Conservation (phyloP, 768 basidiomycete genomes). For the Russula olivacea region DNA sequence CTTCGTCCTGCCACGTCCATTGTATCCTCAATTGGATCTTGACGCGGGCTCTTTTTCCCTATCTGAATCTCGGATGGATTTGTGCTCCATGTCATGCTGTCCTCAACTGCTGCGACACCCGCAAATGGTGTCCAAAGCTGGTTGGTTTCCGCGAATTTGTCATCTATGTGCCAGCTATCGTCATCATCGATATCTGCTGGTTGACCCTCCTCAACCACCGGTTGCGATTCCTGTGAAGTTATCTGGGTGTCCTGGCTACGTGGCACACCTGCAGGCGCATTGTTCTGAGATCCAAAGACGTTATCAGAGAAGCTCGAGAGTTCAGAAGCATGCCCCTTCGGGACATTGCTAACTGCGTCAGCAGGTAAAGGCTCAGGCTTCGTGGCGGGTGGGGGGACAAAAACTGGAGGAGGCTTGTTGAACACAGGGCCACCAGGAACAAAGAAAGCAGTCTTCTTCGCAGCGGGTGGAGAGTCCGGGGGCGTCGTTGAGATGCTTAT, state of each 20-base stretch:
- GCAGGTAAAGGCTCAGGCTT: conserved; percentile 21
- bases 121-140: conserved; percentile 58
- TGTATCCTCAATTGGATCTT: conserved; percentile 20
- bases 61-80: conserved; percentile 54
- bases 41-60: conserved; percentile 19
- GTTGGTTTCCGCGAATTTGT: conserved; percentile 49
- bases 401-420: conserved; percentile 43
- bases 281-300: conserved; percentile 45
- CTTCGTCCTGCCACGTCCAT: neutral
- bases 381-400: conserved; percentile 44
- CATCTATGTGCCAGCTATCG: conserved; percentile 73
- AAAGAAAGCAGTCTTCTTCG: conserved; percentile 27
- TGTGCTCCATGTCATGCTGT: conserved; percentile 74
- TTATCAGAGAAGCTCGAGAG: conserved; percentile 40
- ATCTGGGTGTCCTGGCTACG: conserved; percentile 57
- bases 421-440: conserved; percentile 48
- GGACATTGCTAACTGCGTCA: conserved; percentile 23
- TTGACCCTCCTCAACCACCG: conserved; percentile 25
- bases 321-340: conserved; percentile 35
- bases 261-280: conserved; percentile 48
- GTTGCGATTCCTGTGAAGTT: conserved; percentile 30
- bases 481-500: conserved; percentile 23
- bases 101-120: conserved; percentile 42
- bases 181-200: conserved; percentile 47
- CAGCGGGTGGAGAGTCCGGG: conserved; percentile 24